phyloP scores from a whole-genome alignment of 2,329 filamentous ascomycete genomes.

The Xylaria sp. region DNA sequence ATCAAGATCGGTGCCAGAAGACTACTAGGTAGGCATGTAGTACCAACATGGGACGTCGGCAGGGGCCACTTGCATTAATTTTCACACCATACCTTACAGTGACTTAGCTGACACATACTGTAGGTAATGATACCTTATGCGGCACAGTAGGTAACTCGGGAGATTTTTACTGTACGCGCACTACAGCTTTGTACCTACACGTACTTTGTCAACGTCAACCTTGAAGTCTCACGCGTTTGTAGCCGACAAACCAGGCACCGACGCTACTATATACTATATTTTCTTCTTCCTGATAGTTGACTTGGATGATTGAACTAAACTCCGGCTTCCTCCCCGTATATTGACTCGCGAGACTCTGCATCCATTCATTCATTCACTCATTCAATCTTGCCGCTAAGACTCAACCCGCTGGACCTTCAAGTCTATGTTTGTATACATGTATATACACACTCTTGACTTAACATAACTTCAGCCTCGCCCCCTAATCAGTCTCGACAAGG shows the following conservation, averaged over 20 bases:
- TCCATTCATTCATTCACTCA: background rate
- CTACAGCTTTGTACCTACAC: background rate
- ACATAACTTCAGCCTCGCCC: conserved; percentile 2
- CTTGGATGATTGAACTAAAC: background rate
- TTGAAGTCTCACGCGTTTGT: conserved; percentile 26
- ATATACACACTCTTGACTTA: conserved; percentile 8
- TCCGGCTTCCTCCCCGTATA: background rate
- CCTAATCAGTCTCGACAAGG: background rate
- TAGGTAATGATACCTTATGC: too few species aligned
- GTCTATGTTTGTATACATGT: background rate
- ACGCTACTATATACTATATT: conserved; percentile 7
- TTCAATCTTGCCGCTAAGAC: background rate
- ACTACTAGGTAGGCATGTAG: too few species aligned
- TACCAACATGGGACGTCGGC: too few species aligned
- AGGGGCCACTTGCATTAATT: too few species aligned
- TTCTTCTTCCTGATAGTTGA: background rate
- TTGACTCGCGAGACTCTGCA: background rate
- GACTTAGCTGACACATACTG: background rate
- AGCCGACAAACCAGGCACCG: background rate
- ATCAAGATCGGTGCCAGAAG: too few species aligned
- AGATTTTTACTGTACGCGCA: conserved; percentile 10
- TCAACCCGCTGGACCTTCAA: background rate
- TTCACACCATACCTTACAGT: background rate
- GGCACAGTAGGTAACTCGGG: background rate
- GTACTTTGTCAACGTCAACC: conserved; percentile 8